Percentiles rank a stretch among this genome's conserved stretches.
Evolutionary conservation across 2,329 filamentous ascomycete genomes (phyloP).

Genomic region (Colletotrichum horii): DNA sequence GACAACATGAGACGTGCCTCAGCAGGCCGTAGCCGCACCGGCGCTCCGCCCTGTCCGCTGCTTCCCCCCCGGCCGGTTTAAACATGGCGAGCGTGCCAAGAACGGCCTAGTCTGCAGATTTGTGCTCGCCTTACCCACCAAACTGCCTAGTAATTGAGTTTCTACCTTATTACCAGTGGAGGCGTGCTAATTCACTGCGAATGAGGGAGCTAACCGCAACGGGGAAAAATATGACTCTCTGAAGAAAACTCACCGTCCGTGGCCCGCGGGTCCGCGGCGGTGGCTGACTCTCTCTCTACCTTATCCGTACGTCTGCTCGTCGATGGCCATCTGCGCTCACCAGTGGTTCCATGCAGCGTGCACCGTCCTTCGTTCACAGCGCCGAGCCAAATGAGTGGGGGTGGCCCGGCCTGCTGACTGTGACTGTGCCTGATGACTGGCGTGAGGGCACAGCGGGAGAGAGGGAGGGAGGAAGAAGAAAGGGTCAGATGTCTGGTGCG

Average conservation of each 20-base stretch:
- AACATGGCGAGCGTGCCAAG: not conserved
- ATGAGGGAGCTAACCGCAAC: not conserved
- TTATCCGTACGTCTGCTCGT: not conserved
- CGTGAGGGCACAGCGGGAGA: not conserved
- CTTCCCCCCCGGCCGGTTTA: not conserved
- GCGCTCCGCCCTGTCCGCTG: conserved; percentile 18
- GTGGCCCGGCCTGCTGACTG: not conserved
- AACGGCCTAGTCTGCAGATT: not conserved
- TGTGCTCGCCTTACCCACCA: not conserved
- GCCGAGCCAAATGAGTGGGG: not conserved
- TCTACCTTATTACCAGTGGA: conserved; percentile 9
- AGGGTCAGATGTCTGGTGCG: not conserved
- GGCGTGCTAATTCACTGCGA: not conserved
- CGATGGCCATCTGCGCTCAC: not conserved
- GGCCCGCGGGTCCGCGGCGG: not conserved
- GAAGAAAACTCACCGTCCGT: not conserved
- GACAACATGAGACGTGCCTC: not conserved
- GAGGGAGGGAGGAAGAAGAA: not conserved
- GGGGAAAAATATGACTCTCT: not conserved
- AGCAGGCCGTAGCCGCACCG: not conserved
- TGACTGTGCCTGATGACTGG: not conserved
- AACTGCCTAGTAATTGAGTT: conserved; percentile 1
- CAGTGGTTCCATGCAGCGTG: not conserved
- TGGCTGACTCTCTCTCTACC: not conserved
- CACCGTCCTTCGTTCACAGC: not conserved